A percentile compares a stretch with the other conserved stretches of the same genome.
Conservation (phyloP, 805 yeast genomes). For the Isabelozyma heimii region DNA sequence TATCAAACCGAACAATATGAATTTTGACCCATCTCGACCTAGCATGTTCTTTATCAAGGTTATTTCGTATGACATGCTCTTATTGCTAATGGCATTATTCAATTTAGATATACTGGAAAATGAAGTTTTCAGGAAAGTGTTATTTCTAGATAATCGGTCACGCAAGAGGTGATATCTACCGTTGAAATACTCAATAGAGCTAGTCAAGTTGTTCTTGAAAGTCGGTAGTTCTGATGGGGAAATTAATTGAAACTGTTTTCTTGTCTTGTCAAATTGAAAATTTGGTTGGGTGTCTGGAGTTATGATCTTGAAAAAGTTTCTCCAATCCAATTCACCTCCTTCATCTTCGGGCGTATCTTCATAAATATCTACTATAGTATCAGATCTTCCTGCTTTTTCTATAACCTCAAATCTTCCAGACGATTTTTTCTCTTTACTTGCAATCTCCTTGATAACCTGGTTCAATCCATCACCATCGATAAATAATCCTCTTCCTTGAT, state of each 20-base stretch:
- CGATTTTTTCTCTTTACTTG: conserved; percentile 10
- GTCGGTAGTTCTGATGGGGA: conserved; percentile 2
- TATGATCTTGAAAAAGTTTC: conserved; percentile 65
- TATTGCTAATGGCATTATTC: conserved; percentile 17
- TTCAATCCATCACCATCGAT: conserved; percentile 71
- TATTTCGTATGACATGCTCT: conserved; percentile 32
- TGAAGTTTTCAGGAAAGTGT: conserved; percentile 59
- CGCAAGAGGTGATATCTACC: conserved; percentile 60
- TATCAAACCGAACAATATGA: conserved; percentile 76
- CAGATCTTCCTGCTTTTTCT: conserved; percentile 18
- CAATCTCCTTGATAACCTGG: conserved; percentile 59
- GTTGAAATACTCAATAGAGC: conserved; percentile 40
- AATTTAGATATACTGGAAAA: conserved; percentile 44
- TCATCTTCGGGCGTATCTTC: conserved; percentile 9
- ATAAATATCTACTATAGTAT: conserved; percentile 17
- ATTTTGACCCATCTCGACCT: conserved; percentile 78
- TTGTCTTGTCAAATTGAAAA: conserved; percentile 56
- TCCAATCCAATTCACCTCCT: conserved; percentile 54
- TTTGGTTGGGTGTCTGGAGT: conserved; percentile 64
- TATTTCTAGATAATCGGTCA: conserved; percentile 76
- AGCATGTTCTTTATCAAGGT: conserved; percentile 79
- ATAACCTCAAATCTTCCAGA: conserved; percentile 1
- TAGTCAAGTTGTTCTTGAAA: conserved; percentile 13
- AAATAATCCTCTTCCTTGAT: conserved; percentile 83
- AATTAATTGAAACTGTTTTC: conserved; percentile 59